Conservation (phyloP, 306 rosid species). For the Vigna reflexopilosa region DNA sequence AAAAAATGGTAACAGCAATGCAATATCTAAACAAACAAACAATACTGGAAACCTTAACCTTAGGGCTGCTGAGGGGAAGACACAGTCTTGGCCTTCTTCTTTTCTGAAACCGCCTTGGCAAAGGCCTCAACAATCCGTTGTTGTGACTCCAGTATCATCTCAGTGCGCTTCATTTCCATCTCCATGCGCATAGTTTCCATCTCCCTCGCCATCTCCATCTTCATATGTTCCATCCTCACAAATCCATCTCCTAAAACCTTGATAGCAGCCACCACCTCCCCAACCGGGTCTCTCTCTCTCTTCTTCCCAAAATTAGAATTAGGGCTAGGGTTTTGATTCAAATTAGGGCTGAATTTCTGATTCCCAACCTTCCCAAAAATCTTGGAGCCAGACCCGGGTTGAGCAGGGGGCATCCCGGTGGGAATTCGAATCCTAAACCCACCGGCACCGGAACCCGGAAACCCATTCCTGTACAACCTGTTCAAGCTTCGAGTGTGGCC, state of each 20-base stretch:
- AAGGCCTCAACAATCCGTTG: slow-evolving; percentile 88
- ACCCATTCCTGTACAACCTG: slow-evolving; percentile 63
- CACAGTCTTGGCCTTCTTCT: slow-evolving; percentile 68
- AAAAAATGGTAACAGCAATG: background rate
- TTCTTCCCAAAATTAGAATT: slow-evolving; percentile 54
- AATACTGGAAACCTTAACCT: background rate
- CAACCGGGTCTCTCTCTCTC: slow-evolving; percentile 70
- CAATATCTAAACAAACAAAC: slow-evolving; percentile 12
- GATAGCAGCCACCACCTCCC: slow-evolving; percentile 82
- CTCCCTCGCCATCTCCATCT: slow-evolving; percentile 97
- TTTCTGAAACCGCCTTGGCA: slow-evolving; percentile 73
- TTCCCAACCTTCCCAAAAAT: slow-evolving; percentile 51
- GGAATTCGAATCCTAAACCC: slow-evolving; percentile 88
- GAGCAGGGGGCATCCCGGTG: slow-evolving; percentile 69
- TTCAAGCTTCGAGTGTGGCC: slow-evolving; percentile 58
- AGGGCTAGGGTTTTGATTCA: slow-evolving; percentile 43
- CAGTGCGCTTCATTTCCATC: slow-evolving; percentile 95
- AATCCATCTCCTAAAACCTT: slow-evolving; percentile 90
- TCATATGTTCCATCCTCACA: slow-evolving; percentile 92
- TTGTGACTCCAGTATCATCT: slow-evolving; percentile 95
- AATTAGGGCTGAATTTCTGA: slow-evolving; percentile 58
- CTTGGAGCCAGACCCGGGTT: slow-evolving; percentile 71
- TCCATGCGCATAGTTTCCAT: slow-evolving; percentile 91
- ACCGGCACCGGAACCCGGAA: slow-evolving; percentile 48
- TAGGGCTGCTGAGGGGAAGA: slow-evolving; percentile 66